phyloP scores from a whole-genome alignment of 75 land plant genomes.

The Larix kaempferi region DNA sequence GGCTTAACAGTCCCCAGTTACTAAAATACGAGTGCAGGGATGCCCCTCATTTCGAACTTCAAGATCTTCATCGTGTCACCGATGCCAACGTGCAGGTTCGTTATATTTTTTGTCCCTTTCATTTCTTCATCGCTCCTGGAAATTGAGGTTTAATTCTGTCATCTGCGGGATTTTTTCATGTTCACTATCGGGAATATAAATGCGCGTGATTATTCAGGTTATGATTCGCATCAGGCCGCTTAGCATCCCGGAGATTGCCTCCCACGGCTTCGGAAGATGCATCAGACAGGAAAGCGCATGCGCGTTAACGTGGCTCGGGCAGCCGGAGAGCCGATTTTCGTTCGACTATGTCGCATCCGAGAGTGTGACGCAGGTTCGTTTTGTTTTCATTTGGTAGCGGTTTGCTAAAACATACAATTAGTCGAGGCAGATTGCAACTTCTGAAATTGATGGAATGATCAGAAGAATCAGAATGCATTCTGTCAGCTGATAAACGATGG shows the following conservation, averaged over 20 bases:
- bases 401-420: neutral
- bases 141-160: neutral
- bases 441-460: neutral
- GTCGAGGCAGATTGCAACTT: neutral
- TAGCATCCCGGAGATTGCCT: constrained; percentile 16
- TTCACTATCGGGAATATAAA: neutral
- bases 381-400: neutral
- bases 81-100: constrained; percentile 6
- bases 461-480: neutral
- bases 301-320: constrained; percentile 39
- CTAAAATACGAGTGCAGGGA: neutral
- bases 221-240: constrained; percentile 33
- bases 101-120: neutral
- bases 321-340: constrained; percentile 42
- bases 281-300: constrained; percentile 40
- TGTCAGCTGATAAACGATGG: neutral
- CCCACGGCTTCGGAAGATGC: constrained; percentile 28
- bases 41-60: constrained; percentile 27
- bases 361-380: constrained; percentile 28
- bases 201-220: constrained; percentile 14
- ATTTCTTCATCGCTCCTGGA: neutral
- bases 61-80: constrained; percentile 16
- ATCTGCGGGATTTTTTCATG: neutral
- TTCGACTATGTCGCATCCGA: constrained; percentile 54
- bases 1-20: neutral